These are phyloP conservation scores for Candida michaelii DNA, from an alignment of 805 yeast species.

Conservation along the genomic window DNA sequence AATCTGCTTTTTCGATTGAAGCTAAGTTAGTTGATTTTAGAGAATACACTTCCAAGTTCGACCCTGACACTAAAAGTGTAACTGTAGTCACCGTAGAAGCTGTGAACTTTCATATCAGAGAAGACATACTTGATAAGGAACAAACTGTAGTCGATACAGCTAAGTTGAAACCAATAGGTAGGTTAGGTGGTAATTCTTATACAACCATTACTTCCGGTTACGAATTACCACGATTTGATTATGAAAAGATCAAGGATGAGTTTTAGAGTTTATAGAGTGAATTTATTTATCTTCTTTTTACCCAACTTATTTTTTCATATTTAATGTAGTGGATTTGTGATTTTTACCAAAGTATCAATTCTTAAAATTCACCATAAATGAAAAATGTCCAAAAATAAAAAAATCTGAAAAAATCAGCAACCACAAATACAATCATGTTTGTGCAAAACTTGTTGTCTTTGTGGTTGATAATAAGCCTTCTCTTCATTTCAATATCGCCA, in stretches of 20 bases:
- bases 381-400: not conserved
- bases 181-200: slow-evolving; percentile 51
- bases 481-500: not conserved
- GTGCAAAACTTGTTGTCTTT: no score
- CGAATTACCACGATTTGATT: slow-evolving; percentile 48
- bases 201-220: slow-evolving; percentile 45
- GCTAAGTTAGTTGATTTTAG: slow-evolving; percentile 47
- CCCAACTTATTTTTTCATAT: not conserved
- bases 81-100: slow-evolving; percentile 52
- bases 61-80: slow-evolving; percentile 36
- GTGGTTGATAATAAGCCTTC: not conserved
- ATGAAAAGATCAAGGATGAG: slow-evolving; percentile 10
- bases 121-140: slow-evolving; percentile 49
- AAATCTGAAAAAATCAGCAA: not conserved
- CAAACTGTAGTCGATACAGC: slow-evolving; percentile 39
- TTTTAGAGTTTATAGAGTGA: not conserved
- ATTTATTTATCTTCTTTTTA: no score
- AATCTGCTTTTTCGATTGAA: slow-evolving; percentile 60
- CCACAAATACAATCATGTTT: not conserved
- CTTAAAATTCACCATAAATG: not conserved
- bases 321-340: not conserved
- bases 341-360: not conserved
- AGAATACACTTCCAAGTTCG: slow-evolving; percentile 43
- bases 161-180: slow-evolving; percentile 52
- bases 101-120: slow-evolving; percentile 54